phyloP scores from a whole-genome alignment of 2,329 filamentous ascomycete species.

The Pyrenochaeta sp. region DNA sequence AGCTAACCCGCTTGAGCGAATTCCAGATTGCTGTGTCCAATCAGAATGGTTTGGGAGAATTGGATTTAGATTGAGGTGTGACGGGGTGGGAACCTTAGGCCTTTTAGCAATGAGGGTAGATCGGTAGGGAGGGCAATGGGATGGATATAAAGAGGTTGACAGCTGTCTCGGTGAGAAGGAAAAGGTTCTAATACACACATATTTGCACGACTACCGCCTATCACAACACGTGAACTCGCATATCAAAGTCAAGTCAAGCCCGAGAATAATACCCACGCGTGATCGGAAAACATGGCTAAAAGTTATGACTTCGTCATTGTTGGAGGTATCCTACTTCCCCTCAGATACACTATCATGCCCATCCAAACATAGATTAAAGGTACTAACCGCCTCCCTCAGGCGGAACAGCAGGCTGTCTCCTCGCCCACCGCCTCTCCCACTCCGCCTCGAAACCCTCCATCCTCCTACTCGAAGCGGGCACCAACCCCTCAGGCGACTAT shows the following conservation, averaged over 20 bases:
- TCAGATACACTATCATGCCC: no score
- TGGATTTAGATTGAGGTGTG: background rate
- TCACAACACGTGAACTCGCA: background rate
- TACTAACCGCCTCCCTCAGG: slow-evolving; percentile 45
- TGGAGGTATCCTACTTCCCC: slow-evolving; percentile 39
- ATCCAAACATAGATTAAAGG: no score
- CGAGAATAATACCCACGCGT: background rate
- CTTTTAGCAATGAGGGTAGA: background rate
- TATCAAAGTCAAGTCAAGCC: background rate
- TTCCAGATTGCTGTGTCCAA: background rate
- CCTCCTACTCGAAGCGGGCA: slow-evolving; percentile 69
- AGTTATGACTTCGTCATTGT: slow-evolving; percentile 53
- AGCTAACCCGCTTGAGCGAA: background rate
- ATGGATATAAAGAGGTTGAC: background rate
- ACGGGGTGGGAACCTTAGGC: no score
- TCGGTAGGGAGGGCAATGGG: background rate
- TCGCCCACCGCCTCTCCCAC: slow-evolving; percentile 63
- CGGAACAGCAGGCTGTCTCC: slow-evolving; percentile 67
- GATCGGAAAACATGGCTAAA: slow-evolving; percentile 17
- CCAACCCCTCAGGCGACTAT: slow-evolving; percentile 56
- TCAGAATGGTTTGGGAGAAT: background rate
- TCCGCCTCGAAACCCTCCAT: slow-evolving; percentile 60
- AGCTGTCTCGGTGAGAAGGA: background rate
- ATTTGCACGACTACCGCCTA: no score
- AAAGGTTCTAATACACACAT: background rate